Percentiles rank a stretch among this genome's conserved stretches.
phyloP scores from a whole-genome alignment of 2,329 filamentous ascomycete genomes.

The Microascus cirrosus region DNA sequence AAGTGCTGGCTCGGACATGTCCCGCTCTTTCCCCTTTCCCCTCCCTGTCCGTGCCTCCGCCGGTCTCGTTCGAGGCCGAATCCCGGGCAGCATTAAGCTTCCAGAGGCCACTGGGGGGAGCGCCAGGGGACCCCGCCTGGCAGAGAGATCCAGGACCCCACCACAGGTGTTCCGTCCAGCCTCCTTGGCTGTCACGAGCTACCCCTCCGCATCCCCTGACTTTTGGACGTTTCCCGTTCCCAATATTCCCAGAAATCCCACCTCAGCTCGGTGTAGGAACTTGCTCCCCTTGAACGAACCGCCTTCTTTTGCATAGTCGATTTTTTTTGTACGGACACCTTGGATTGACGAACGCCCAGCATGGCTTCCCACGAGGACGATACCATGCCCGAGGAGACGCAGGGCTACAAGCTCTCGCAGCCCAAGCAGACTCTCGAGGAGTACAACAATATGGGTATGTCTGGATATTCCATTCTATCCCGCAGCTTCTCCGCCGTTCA shows the following conservation, averaged over 20 bases:
- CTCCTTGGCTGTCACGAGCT: conserved; percentile 7
- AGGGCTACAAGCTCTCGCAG: conserved; percentile 96
- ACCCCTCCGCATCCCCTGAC: not conserved
- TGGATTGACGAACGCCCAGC: conserved; percentile 15
- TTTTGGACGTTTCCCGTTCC: not conserved
- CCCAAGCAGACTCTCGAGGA: conserved; percentile 92
- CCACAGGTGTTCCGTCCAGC: conserved; percentile 11
- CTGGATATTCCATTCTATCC: conserved; percentile 2
- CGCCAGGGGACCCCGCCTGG: not conserved
- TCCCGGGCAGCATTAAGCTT: not conserved
- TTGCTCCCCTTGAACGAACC: not conserved
- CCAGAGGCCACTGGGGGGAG: not conserved
- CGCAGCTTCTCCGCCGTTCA: not conserved
- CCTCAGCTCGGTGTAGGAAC: not conserved
- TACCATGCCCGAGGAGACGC: conserved; percentile 73
- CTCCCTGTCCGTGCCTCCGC: not conserved
- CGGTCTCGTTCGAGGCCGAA: not conserved
- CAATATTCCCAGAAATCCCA: not conserved
- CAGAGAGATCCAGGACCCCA: conserved; percentile 1
- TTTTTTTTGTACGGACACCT: not conserved
- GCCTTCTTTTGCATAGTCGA: not conserved
- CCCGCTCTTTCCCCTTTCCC: not conserved
- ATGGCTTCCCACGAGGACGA: conserved; percentile 71
- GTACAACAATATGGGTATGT: conserved; percentile 85
- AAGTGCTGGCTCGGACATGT: not conserved